A percentile compares a stretch with the other conserved stretches of the same genome.
These are phyloP conservation scores for Cystofilobasidium ferigula DNA, from an alignment of 768 basidiomycete species.

Conservation along the genomic window DNA sequence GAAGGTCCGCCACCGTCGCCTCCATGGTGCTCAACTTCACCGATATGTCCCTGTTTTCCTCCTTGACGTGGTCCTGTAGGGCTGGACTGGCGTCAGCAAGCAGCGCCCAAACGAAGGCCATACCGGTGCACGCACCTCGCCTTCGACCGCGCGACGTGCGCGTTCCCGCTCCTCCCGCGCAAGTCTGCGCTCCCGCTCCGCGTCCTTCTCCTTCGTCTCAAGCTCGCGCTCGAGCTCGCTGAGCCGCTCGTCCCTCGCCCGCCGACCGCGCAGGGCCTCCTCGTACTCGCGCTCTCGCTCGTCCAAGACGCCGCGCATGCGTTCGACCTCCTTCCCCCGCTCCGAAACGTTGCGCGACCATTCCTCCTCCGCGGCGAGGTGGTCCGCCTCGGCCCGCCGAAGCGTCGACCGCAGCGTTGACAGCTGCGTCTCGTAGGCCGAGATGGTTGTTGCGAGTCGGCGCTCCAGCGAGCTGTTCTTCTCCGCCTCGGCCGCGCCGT, in stretches of 20 bases:
- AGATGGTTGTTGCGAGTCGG: constrained; percentile 60
- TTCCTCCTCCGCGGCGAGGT: constrained; percentile 73
- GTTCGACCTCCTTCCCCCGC: constrained; percentile 65
- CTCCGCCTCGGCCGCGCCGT: not conserved
- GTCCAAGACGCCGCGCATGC: constrained; percentile 52
- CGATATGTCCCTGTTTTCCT: constrained; percentile 46
- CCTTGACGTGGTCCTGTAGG: constrained; percentile 27
- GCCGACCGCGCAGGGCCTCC: constrained; percentile 43
- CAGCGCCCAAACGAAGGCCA: not conserved
- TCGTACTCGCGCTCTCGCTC: constrained; percentile 53
- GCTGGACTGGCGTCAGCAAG: not conserved
- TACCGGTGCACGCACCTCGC: constrained; percentile 40
- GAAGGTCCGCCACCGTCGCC: constrained; percentile 61
- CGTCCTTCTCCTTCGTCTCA: constrained; percentile 41
- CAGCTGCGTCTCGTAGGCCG: constrained; percentile 64
- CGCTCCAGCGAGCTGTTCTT: constrained; percentile 39
- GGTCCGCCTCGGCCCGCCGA: constrained; percentile 60
- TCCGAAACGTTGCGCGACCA: constrained; percentile 77
- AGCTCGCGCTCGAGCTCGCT: constrained; percentile 47
- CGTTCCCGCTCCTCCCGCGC: constrained; percentile 37
- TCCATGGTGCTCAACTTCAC: constrained; percentile 47
- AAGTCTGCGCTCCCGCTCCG: constrained; percentile 39
- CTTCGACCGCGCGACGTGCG: constrained; percentile 40
- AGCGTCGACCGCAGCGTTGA: constrained; percentile 60
- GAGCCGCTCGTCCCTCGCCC: constrained; percentile 49